phyloP scores from a whole-genome alignment of 108 stramenopile species.

The Skeletonema grethae region DNA sequence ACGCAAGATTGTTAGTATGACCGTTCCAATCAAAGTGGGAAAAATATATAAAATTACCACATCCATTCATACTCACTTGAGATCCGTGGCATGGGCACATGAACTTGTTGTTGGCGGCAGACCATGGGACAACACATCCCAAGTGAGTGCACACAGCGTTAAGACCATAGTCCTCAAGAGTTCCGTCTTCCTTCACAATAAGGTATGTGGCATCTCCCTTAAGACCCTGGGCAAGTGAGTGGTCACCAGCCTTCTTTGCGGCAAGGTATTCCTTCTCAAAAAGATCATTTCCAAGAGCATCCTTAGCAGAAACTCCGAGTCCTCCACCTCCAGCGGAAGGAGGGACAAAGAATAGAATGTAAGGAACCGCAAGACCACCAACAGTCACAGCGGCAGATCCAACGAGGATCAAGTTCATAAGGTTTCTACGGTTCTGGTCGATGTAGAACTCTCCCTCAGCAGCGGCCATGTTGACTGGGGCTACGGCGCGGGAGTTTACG shows the following conservation, averaged over 20 bases:
- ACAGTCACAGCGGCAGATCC: constrained; percentile 91
- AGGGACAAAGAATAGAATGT: constrained; percentile 96
- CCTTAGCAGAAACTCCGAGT: constrained; percentile 88
- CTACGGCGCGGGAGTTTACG: constrained; percentile 50
- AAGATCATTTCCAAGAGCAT: constrained; percentile 93
- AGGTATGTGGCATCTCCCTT: constrained; percentile 99
- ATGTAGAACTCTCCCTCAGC: constrained; percentile 88
- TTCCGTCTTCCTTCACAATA: constrained; percentile 93
- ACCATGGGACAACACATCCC: constrained; percentile 99
- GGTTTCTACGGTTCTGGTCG: constrained; percentile 94
- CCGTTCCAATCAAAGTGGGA: background rate
- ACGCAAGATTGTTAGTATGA: background rate
- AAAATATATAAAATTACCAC: background rate
- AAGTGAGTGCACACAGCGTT: constrained; percentile 98
- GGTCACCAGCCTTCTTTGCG: constrained; percentile 82
- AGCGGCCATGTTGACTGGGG: constrained; percentile 66
- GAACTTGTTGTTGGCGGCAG: constrained; percentile 97
- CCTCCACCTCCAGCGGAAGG: constrained; percentile 85
- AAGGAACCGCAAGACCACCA: constrained; percentile 92
- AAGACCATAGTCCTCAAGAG: constrained; percentile 80
- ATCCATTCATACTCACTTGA: constrained; percentile 32
- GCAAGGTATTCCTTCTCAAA: constrained; percentile 87
- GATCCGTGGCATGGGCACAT: constrained; percentile 99
- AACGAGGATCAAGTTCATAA: constrained; percentile 96
- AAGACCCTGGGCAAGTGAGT: constrained; percentile 94